These are phyloP conservation scores for Nidula niveotomentosa DNA, from an alignment of 1,284 basidiomycete species.

Conservation along the genomic window DNA sequence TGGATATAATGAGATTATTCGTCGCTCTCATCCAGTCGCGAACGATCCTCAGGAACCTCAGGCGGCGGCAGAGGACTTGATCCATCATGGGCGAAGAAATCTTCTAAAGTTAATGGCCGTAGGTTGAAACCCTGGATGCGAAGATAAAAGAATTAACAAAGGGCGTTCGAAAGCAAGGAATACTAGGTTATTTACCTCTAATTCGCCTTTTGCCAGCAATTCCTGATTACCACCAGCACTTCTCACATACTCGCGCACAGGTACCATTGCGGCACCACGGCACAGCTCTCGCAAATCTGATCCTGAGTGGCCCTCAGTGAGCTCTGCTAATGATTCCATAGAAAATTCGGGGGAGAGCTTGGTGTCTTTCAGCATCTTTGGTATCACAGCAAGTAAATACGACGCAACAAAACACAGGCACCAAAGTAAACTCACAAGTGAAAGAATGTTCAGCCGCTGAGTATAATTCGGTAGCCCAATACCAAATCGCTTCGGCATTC, in stretches of 20 bases:
- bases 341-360: slow-evolving; percentile 67
- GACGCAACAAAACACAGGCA: background rate
- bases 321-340: slow-evolving; percentile 66
- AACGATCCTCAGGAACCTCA: slow-evolving; percentile 14
- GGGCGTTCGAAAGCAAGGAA: no score
- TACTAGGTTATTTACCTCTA: slow-evolving; percentile 42
- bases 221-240: slow-evolving; percentile 53
- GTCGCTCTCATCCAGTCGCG: slow-evolving; percentile 24
- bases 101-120: slow-evolving; percentile 65
- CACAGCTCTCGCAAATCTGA: slow-evolving; percentile 96
- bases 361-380: slow-evolving; percentile 86
- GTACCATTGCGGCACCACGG: slow-evolving; percentile 89
- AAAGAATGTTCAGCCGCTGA: slow-evolving; percentile 90
- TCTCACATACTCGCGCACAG: slow-evolving; percentile 86
- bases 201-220: slow-evolving; percentile 49
- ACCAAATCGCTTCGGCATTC: slow-evolving; percentile 98
- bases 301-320: slow-evolving; percentile 83
- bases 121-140: slow-evolving; percentile 68
- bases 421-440: slow-evolving; percentile 53
- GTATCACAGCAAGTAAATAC: background rate
- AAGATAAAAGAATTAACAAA: background rate
- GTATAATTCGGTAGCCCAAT: slow-evolving; percentile 81
- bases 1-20: slow-evolving; percentile 4
- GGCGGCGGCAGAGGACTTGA: slow-evolving; percentile 30
- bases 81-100: slow-evolving; percentile 70